Base-by-base conservation (phyloP, 2,329 filamentous ascomycete species). In the Colletotrichum viniferum region DNA sequence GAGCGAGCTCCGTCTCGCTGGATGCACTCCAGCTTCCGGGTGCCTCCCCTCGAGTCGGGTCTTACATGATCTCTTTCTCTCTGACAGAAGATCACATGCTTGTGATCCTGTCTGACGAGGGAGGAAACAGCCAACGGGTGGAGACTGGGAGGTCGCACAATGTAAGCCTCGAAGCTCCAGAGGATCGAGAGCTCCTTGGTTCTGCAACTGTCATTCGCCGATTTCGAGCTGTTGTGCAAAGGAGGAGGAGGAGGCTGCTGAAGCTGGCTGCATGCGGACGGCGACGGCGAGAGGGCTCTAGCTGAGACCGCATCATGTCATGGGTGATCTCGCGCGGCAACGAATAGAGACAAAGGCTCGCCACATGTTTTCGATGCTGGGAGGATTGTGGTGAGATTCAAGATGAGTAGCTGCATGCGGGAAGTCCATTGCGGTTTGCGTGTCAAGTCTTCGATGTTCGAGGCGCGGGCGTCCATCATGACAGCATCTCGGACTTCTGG, bases 311-410 rank as follows among this genome's bases (percentile, higher is more conserved):
- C 18, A 58, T 73, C 73, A 66, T 65, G 61, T 52, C 43, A 73
- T 58, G 58, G 69, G 21, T 34, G 69, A 73, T 73, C 48, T 69
- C 28, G 69, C 64, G 69, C 64, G 70, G 73, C 73, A 65, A 73
- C 70, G 64, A 76, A 69, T 76, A 61, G 48, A 60, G 70, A 76
- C 63, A 69, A 69, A 69, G 48, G 28, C 52, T 28, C 52, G 64
- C 73, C 73, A 69, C 73, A 76, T 73, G 58, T 62, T 73, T 64
- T 64, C 34, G 48, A 73, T 32, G 28, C 48, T 30, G 52, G 36
- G 18, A 73, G 55, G 24, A 65, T 64, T 60, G 43, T 56, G 43
- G 43, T 56, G 69, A 75, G 56, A 67, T 56, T 67, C 9, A 30
- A 58, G 16, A 58, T 48, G 43, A 64, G 34, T 60, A 21, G 60